Evolutionary conservation across 352 stramenopile species (phyloP), one percentile per base, ranked within the genome.

Genomic region (Nothophytophthora sp.): DNA sequence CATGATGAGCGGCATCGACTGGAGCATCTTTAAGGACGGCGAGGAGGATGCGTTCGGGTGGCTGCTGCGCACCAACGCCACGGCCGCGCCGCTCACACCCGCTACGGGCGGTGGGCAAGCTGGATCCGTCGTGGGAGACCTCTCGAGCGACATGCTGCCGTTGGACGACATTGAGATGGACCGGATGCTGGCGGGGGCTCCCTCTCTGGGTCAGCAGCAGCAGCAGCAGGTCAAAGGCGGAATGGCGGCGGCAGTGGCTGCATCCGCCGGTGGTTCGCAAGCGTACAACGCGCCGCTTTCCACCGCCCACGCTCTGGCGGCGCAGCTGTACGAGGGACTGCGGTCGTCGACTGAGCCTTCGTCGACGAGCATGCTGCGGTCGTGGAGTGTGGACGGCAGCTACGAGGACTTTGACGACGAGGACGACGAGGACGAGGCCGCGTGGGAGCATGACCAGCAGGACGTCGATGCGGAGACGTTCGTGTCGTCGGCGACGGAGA

Each of bases 11-110:
- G 66, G 76, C 55, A 80, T 85, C 43, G 76, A 88, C 58, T 88
- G 73, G 73, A 81, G 66, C 56, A 81, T 88, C 46, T 88, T 88
- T 55, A 75, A 76, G 35, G 76, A 88, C 57, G 55, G 63, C 49
- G 71, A 85, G 37, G 73, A 85, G 33, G 70, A 81, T 47, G 48
- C 73, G 13, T 85, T 88, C 52, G 58, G 67, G 6, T 88, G 76
- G 76, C 66, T 88, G 5, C 55, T 80, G 59, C 65, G 71, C 37
- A 72, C 69, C 16, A 77, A 72, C 45, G 34, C 36, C 16, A 24
- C 16, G 43, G 22, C 18, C 1, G 38, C 44, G 4, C 28, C 20
- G 32, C 15, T 30, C 24, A 1, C 28, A 4, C 10, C 5, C 29
- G 25, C 27, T 2, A 13, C 27, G 5, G 38, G 28, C 19, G 29